Evolutionary conservation across 331 rosid genomes (phyloP), one percentile per base, ranked within the genome.

Genomic region (Quercus tomentella): DNA sequence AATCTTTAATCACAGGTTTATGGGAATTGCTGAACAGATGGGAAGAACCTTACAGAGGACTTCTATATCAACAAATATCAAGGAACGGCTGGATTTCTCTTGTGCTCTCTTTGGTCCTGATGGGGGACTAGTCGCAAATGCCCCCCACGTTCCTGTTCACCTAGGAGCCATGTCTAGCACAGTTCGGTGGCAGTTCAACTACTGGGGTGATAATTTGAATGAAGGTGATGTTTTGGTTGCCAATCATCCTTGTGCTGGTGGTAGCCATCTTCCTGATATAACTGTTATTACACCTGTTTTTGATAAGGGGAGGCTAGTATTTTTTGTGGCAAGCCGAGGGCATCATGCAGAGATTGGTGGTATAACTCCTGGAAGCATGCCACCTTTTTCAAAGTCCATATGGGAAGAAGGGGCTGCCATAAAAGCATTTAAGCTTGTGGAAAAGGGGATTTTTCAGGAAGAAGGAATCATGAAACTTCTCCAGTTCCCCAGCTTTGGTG

Each of bases 1-100:
- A 51, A 94, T 94, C 78, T 94, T 94, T 82, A 94, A 86, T 82
- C 94, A 92, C 84, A 84, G 97, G 76, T 94, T 94, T 86, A 94
- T 94, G 98, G 98, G 98, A 78, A 94, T 94, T 83, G 98, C 97
- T 1, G 98, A 94, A 86, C 98, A 94, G 86, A 94, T 94, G 97
- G 98, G 97, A 84, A 89, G 97, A 85, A 92, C 98, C 62, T 84
- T 94, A 56, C 98, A 94, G 79, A 89, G 97, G 84, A 94, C 98
- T 75, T 94, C 97, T 25, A 94, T 94, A 75, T 94, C 97, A 20
- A 92, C 98, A 37, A 94, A 94, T 77, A 94, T 94, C 82, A 94
- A 94, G 83, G 98, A 94, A 82, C 85, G 94, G 26, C 96, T 92
- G 49, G 97, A 94, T 84, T 94, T 94, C 89, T 94, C 98, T 25